Evolutionary conservation across 345 rosid species (phyloP).

Genomic region (Brassica rapa): DNA sequence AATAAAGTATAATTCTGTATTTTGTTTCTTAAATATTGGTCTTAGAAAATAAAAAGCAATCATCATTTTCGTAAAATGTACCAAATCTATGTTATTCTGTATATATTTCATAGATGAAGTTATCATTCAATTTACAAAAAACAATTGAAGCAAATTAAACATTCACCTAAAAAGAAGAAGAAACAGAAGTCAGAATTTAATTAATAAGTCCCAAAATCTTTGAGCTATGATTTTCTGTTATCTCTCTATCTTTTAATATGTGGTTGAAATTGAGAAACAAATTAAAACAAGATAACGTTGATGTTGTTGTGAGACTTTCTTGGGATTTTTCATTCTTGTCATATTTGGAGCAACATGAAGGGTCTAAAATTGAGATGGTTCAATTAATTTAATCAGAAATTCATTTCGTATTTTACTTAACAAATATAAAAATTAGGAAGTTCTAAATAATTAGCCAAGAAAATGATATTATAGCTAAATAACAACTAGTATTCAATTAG

Average conservation of each 20-base stretch:
- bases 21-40: neutral
- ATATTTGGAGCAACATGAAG: constrained; percentile 5
- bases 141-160: neutral
- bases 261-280: constrained; percentile 16
- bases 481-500: neutral
- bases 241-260: constrained; percentile 1
- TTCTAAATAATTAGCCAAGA: neutral
- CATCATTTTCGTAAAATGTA: neutral
- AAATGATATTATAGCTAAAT: neutral
- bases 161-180: neutral
- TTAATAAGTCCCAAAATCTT: neutral
- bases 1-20: neutral
- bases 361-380: neutral
- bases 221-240: neutral
- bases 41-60: neutral
- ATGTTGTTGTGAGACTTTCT: constrained; percentile 12
- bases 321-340: constrained; percentile 3
- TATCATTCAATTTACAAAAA: neutral
- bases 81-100: neutral
- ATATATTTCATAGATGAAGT: neutral
- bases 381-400: neutral
- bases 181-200: neutral
- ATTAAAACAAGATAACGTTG: constrained; percentile 23
- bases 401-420: neutral
- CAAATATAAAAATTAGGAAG: neutral